phyloP scores from a whole-genome alignment of 495 filamentous ascomycete species.

The Xylaria telfairii region DNA sequence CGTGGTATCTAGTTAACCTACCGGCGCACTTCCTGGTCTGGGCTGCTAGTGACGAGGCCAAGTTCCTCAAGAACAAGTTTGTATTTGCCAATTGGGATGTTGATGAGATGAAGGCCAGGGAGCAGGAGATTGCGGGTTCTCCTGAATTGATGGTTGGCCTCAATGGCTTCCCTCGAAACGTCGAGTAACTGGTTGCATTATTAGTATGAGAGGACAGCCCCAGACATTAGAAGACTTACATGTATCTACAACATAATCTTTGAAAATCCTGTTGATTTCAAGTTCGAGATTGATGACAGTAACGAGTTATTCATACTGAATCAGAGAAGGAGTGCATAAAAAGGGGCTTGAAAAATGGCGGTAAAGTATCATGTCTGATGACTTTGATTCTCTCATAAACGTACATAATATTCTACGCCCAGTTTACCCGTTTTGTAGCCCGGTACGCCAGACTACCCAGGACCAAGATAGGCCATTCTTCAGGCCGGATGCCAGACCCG shows the following conservation, averaged over 20 bases:
- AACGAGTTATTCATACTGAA: not conserved
- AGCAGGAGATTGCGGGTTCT: slow-evolving; percentile 30
- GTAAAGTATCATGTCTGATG: slow-evolving; percentile 25
- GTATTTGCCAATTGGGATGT: slow-evolving; percentile 56
- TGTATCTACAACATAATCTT: not conserved
- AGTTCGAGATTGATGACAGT: not conserved
- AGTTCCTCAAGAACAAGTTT: slow-evolving; percentile 51
- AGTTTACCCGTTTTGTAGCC: slow-evolving; percentile 22
- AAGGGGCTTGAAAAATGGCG: not conserved
- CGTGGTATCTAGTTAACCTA: slow-evolving; percentile 35
- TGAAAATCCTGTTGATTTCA: too few species aligned
- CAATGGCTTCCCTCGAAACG: slow-evolving; percentile 29
- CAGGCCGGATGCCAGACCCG: not conserved
- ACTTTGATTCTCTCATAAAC: slow-evolving; percentile 28
- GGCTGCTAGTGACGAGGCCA: slow-evolving; percentile 45
- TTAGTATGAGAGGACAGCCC: not conserved
- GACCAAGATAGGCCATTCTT: slow-evolving; percentile 27
- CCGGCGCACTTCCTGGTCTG: slow-evolving; percentile 50
- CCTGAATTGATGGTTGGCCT: slow-evolving; percentile 31
- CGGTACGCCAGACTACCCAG: slow-evolving; percentile 36
- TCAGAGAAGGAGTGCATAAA: not conserved
- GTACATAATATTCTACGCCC: slow-evolving; percentile 20
- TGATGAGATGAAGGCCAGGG: slow-evolving; percentile 46
- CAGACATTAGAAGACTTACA: not conserved
- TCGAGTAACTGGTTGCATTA: slow-evolving; percentile 7